A percentile compares a stretch with the other conserved stretches of the same genome.
These are phyloP conservation scores for Akanthomyces lecanii DNA, from an alignment of 2,329 filamentous ascomycete genomes.

Conservation along the genomic window DNA sequence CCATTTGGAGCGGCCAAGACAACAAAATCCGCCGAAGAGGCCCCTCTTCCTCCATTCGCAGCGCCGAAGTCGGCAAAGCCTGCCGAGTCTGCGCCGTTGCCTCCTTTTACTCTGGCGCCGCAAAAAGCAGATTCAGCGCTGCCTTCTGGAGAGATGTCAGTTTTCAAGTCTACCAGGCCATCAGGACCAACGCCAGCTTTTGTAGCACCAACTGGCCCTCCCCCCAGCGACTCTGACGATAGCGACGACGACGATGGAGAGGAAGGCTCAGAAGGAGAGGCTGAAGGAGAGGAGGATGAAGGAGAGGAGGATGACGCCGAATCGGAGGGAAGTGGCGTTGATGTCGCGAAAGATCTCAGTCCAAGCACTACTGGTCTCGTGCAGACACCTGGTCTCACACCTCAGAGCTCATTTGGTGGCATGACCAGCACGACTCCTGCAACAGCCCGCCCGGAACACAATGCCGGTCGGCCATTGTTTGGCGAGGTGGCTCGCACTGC, in stretches of 20 bases:
- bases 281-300: slow-evolving; percentile 41
- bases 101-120: slow-evolving; percentile 33
- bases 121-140: not conserved
- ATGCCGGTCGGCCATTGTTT: slow-evolving; percentile 46
- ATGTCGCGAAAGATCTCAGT: slow-evolving; percentile 61
- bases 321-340: slow-evolving; percentile 58
- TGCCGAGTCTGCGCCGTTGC: slow-evolving; percentile 36
- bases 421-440: slow-evolving; percentile 36
- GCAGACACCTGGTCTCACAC: slow-evolving; percentile 49
- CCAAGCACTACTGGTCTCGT: slow-evolving; percentile 42
- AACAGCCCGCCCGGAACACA: slow-evolving; percentile 37
- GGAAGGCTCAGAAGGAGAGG: slow-evolving; percentile 36
- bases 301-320: slow-evolving; percentile 42
- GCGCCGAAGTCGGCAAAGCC: slow-evolving; percentile 26
- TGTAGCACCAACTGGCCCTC: slow-evolving; percentile 27
- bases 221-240: slow-evolving; percentile 26
- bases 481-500: slow-evolving; percentile 49
- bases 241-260: slow-evolving; percentile 34
- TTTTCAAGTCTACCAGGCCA: slow-evolving; percentile 14
- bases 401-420: slow-evolving; percentile 56
- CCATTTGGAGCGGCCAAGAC: slow-evolving; percentile 31
- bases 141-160: slow-evolving; percentile 1
- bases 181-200: slow-evolving; percentile 7
- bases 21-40: slow-evolving; percentile 20
- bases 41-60: slow-evolving; percentile 32